Evolutionary conservation across 352 stramenopile species (phyloP).

Genomic region (Ochromonadaceae sp.): DNA sequence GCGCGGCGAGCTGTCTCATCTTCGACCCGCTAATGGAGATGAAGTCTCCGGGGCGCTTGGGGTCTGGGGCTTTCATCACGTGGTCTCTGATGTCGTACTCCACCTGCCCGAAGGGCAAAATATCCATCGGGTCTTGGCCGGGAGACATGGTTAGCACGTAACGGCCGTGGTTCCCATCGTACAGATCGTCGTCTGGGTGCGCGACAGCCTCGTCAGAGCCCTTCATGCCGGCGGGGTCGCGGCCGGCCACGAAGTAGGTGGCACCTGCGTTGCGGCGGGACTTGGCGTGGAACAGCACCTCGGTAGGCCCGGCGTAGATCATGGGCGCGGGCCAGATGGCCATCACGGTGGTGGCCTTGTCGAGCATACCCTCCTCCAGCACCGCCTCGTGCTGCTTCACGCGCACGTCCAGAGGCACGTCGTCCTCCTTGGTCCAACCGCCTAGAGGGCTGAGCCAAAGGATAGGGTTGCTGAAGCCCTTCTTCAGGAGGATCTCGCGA

Average conservation of each 20-base stretch:
- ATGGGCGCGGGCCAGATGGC: constrained; percentile 95
- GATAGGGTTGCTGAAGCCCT: constrained; percentile 82
- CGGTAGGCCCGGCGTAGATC: constrained; percentile 92
- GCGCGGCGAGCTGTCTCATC: constrained; percentile 84
- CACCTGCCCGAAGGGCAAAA: constrained; percentile 54
- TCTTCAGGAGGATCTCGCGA: constrained; percentile 61
- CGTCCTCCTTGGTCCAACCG: constrained; percentile 94
- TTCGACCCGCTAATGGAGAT: constrained; percentile 93
- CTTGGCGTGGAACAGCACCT: constrained; percentile 97
- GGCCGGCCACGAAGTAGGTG: constrained; percentile 91
- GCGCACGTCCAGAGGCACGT: constrained; percentile 91
- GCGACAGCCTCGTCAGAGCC: constrained; percentile 65
- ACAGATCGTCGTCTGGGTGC: constrained; percentile 78
- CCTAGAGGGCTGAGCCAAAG: constrained; percentile 90
- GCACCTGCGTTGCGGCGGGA: constrained; percentile 83
- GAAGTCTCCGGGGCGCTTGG: constrained; percentile 78
- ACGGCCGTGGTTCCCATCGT: constrained; percentile 85
- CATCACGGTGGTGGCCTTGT: constrained; percentile 89
- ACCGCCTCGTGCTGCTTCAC: constrained; percentile 89
- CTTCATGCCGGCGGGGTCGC: constrained; percentile 94
- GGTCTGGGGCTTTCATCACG: constrained; percentile 90
- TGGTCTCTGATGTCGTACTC: constrained; percentile 94
- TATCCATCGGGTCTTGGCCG: constrained; percentile 80
- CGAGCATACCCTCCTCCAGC: constrained; percentile 74
- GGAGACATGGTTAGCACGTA: constrained; percentile 91